These are phyloP conservation scores for Farysia itapuensis DNA, from an alignment of 1,284 basidiomycete species.

Conservation along the genomic window DNA sequence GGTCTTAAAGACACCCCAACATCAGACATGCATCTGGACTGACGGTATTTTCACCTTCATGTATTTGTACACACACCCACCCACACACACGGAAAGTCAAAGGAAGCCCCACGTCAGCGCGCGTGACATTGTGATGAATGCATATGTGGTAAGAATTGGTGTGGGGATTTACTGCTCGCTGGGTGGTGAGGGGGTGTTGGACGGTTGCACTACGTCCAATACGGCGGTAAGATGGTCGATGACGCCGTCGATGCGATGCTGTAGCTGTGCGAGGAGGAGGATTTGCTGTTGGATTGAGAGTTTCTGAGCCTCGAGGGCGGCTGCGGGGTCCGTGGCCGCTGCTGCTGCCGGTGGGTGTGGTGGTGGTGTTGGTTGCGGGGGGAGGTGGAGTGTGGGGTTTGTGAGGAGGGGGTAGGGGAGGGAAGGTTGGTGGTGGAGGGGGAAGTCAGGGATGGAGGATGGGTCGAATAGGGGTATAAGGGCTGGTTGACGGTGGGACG, in stretches of 20 bases:
- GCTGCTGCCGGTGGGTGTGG: not conserved
- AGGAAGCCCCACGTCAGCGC: too few relatives aligned
- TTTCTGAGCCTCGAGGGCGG: not conserved
- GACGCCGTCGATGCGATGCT: not conserved
- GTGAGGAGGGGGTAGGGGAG: slow-evolving; percentile 28
- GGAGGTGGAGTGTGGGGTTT: not conserved
- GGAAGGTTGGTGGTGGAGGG: slow-evolving; percentile 33
- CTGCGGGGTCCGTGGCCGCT: not conserved
- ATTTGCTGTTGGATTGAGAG: not conserved
- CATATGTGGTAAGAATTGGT: too few relatives aligned
- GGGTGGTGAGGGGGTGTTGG: too few relatives aligned
- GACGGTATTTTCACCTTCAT: too few relatives aligned
- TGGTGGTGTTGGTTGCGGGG: not conserved
- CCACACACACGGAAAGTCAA: too few relatives aligned
- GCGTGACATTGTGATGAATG: too few relatives aligned
- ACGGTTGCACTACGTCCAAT: not conserved
- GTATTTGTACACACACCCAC: too few relatives aligned
- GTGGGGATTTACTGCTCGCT: too few relatives aligned
- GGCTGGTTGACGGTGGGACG: too few relatives aligned
- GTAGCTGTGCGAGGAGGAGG: not conserved
- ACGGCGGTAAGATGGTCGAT: not conserved
- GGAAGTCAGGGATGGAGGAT: slow-evolving; percentile 36
- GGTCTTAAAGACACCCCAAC: too few relatives aligned
- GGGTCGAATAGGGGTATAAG: slow-evolving; percentile 46
- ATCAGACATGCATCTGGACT: too few relatives aligned